Evolutionary conservation across 1,139 yeast species (phyloP).

Genomic region (Arxiozyma slooffiae): DNA sequence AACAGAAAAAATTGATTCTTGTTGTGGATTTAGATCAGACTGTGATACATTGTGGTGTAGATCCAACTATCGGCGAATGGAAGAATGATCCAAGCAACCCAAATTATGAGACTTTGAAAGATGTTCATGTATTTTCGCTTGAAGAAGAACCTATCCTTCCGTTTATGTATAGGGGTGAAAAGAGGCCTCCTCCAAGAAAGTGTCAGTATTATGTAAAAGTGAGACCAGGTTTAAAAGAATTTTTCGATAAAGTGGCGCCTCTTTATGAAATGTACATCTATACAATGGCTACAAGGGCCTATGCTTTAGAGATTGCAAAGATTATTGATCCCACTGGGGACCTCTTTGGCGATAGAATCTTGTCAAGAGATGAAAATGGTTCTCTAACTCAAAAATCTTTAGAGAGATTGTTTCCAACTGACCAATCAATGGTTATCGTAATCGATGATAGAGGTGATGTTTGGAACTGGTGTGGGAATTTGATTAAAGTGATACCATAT

Average conservation of each 20-base stretch:
- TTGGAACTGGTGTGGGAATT: constrained; percentile 94
- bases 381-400: constrained; percentile 82
- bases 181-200: constrained; percentile 37
- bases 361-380: constrained; percentile 93
- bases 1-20: constrained; percentile 62
- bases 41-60: constrained; percentile 94
- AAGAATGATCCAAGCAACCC: constrained; percentile 78
- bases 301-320: constrained; percentile 82
- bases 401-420: constrained; percentile 85
- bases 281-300: constrained; percentile 97
- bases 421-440: constrained; percentile 90
- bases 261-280: constrained; percentile 86
- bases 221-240: constrained; percentile 75
- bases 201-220: constrained; percentile 90
- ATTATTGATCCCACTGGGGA: constrained; percentile 84
- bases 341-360: constrained; percentile 82
- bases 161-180: constrained; percentile 47
- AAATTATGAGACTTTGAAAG: constrained; percentile 72
- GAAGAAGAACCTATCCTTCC: constrained; percentile 65
- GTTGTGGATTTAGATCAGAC: constrained; percentile 98
- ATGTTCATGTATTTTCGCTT: constrained; percentile 65
- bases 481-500: constrained; percentile 87
- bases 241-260: constrained; percentile 52
- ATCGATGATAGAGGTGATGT: constrained; percentile 98
- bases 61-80: constrained; percentile 97